Evolutionary conservation across 106 monocot genomes (phyloP).

Genomic region (Dactylorhiza incarnata): DNA sequence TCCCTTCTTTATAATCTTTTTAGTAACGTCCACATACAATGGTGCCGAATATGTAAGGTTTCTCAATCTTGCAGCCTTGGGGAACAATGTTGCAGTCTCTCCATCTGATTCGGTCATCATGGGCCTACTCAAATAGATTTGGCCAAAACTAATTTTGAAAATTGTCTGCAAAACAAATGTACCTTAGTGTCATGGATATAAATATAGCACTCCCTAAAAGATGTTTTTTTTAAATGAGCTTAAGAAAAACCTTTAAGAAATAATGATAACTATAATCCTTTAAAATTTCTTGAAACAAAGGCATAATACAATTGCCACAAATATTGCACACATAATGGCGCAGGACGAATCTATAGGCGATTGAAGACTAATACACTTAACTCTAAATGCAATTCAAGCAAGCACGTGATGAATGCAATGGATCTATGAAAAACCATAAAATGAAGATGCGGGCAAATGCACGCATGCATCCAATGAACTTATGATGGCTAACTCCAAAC

Average conservation of each 20-base stretch:
- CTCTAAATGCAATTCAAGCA: too few species aligned
- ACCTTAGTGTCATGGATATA: background rate
- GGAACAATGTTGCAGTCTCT: constrained; percentile 87
- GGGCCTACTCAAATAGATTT: constrained; percentile 90
- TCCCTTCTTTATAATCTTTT: constrained; percentile 84
- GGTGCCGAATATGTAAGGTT: constrained; percentile 92
- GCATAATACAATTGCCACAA: background rate
- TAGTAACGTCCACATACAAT: constrained; percentile 87
- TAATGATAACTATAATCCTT: background rate
- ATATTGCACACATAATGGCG: background rate
- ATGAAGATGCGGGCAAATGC: background rate
- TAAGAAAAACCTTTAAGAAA: background rate
- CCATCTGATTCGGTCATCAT: constrained; percentile 99
- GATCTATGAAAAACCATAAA: background rate
- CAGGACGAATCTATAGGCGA: too few species aligned
- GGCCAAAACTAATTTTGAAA: constrained; percentile 94
- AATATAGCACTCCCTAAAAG: background rate
- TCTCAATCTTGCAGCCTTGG: constrained; percentile 84
- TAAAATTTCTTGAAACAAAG: background rate
- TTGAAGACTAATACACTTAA: too few species aligned
- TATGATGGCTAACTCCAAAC: too few species aligned
- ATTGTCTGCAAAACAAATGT: constrained; percentile 47
- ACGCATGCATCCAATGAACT: background rate
- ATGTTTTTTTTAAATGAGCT: background rate
- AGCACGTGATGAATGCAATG: too few species aligned